phyloP scores from a whole-genome alignment of 225 moss, liverwort and hornwort species.

The Polytrichum commune region DNA sequence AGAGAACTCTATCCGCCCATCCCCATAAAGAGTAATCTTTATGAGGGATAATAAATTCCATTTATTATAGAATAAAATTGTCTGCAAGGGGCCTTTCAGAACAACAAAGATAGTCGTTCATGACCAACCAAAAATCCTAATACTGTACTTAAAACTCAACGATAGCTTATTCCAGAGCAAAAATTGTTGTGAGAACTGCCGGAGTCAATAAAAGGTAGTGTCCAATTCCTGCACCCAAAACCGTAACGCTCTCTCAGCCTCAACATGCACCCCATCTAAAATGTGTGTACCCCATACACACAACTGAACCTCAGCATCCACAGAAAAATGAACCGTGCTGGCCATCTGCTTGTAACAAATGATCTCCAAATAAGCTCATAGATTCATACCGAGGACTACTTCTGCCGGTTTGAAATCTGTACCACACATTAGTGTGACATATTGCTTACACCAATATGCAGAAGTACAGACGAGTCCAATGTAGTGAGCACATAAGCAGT shows the following conservation, averaged over 20 bases:
- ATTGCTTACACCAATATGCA: too few relatives aligned
- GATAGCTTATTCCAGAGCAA: constrained; percentile 24
- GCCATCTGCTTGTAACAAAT: neutral
- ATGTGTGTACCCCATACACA: constrained; percentile 19
- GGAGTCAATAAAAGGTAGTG: constrained; percentile 56
- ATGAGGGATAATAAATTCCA: neutral
- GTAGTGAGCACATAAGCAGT: too few relatives aligned
- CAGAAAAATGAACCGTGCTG: constrained; percentile 16
- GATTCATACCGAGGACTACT: too few relatives aligned
- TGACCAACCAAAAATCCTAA: neutral
- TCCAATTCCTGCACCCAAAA: constrained; percentile 72
- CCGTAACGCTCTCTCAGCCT: constrained; percentile 55
- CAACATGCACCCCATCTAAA: constrained; percentile 17
- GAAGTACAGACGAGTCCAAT: too few relatives aligned
- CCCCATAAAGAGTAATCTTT: too few relatives aligned
- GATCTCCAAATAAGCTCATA: too few relatives aligned
- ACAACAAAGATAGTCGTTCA: constrained; percentile 4
- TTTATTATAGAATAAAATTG: neutral
- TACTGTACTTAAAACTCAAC: neutral
- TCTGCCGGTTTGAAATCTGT: too few relatives aligned
- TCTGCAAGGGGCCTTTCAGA: neutral
- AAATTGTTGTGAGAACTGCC: constrained; percentile 36
- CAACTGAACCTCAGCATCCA: constrained; percentile 14
- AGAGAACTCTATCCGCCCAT: too few relatives aligned
- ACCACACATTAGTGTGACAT: too few relatives aligned